Percentiles rank a stretch among this genome's conserved stretches.
These are phyloP conservation scores for Kodamaea fungicola DNA, from an alignment of 1,139 yeast species.

Conservation along the genomic window DNA sequence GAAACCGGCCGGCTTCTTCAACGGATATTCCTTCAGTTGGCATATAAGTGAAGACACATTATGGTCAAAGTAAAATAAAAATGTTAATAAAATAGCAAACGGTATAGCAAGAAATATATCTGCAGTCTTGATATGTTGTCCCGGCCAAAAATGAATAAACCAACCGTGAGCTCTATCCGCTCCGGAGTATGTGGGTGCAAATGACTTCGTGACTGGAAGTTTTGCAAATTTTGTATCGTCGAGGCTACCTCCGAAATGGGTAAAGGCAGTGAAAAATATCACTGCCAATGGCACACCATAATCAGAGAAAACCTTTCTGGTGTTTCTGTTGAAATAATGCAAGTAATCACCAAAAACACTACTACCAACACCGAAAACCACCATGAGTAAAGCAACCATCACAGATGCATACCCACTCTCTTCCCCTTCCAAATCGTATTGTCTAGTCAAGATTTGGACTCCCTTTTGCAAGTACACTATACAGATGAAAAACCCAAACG, in stretches of 20 bases:
- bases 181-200: constrained; percentile 59
- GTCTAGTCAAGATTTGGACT: constrained; percentile 70
- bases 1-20: constrained; percentile 82
- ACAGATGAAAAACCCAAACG: constrained; percentile 89
- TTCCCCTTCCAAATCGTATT: constrained; percentile 47
- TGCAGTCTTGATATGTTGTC: constrained; percentile 55
- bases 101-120: constrained; percentile 88
- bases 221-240: constrained; percentile 47
- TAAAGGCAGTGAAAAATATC: constrained; percentile 86
- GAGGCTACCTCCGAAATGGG: constrained; percentile 82
- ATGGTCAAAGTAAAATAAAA: constrained; percentile 89
- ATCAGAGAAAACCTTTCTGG: constrained; percentile 74
- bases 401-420: constrained; percentile 76
- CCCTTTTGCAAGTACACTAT: constrained; percentile 91
- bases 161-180: constrained; percentile 53
- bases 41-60: constrained; percentile 92
- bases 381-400: constrained; percentile 68
- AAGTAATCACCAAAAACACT: constrained; percentile 58
- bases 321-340: constrained; percentile 53
- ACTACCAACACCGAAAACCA: constrained; percentile 68
- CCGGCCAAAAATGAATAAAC: constrained; percentile 78
- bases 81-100: constrained; percentile 80
- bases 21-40: constrained; percentile 76
- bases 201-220: constrained; percentile 71
- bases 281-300: constrained; percentile 83